Evolutionary conservation across 345 rosid species (phyloP), one percentile per base, ranked within the genome.

Genomic region (Aquilaria yunnanensis): DNA sequence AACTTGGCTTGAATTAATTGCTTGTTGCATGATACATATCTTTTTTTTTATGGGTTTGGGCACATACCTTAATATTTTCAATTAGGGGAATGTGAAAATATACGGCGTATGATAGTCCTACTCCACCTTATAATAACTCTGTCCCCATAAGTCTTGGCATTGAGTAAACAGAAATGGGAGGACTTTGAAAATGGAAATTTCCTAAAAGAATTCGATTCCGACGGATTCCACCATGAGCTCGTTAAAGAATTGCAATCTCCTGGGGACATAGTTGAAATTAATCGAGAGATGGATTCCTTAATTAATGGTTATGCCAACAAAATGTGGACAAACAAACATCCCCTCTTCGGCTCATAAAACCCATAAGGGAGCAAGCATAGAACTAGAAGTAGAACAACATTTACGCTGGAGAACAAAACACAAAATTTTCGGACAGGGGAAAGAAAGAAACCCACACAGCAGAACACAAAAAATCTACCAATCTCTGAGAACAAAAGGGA

Each of bases 361-460:
- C 14, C 2, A 41, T 29, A 7, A 63, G 53, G 13, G 11, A 54
- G 32, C 9, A n/a, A 61, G 14, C 16, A 9, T 3, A 1, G 47
- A 37, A 14, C 1, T 5, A 23, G 2, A 4, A 23, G 30, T 45
- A 14, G 23, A 37, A 52, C n/a, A 37, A 52, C 23, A 51, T 37
- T 23, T 52, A 59, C 47, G 54, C 68, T 41, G 31, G 31, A 50
- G 32, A 16, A 59, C 34, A 70, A 64, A 69, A 51, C 47, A 68
- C 66, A 47, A 62, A 60, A 23, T 51, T 23, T 23, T 51, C 57
- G 29, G 47, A 57, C 63, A 43, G 56, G 32, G 33, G 30, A 57
- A 34, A 45, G 51, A 12, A 46, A 59, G 64, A 46, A 33, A 12
- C 49, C 64, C 58, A 37, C 31, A 29, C 62, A 52, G 33, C 16